Evolutionary conservation across 148 eudicot genomes (phyloP).

Genomic region (Euryodendron excelsum): DNA sequence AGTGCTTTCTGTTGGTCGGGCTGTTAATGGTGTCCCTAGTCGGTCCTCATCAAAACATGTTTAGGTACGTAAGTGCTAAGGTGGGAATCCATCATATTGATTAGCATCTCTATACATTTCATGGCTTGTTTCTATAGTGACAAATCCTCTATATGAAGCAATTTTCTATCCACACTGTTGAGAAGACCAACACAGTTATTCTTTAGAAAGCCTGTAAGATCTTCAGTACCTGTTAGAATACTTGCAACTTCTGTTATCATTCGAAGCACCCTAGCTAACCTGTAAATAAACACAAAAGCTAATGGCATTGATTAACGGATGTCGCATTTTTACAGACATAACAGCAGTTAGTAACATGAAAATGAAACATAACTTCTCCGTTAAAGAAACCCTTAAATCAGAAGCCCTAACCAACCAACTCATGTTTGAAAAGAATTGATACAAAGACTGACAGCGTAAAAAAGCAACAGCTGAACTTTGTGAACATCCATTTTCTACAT

Average conservation of each 20-base stretch:
- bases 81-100: constrained; percentile 90
- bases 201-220: constrained; percentile 83
- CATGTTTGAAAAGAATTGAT: background rate
- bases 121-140: constrained; percentile 83
- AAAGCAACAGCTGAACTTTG: background rate
- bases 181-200: constrained; percentile 83
- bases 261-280: constrained; percentile 82
- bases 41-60: no score
- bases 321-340: background rate
- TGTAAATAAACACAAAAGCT: constrained; percentile 32
- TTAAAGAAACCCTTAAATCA: background rate
- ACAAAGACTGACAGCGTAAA: background rate
- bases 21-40: no score
- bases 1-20: no score
- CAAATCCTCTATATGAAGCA: no score
- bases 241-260: constrained; percentile 77
- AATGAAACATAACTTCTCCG: background rate
- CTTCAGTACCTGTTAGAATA: constrained; percentile 67
- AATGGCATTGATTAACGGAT: background rate
- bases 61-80: constrained; percentile 92
- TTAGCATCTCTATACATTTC: constrained; percentile 81
- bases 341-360: constrained; percentile 3
- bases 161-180: constrained; percentile 73
- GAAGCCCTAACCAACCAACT: constrained; percentile 2
- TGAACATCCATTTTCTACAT: background rate